Evolutionary conservation across 164 flowering plant species (phyloP).

Genomic region (Liriodendron chinense): DNA sequence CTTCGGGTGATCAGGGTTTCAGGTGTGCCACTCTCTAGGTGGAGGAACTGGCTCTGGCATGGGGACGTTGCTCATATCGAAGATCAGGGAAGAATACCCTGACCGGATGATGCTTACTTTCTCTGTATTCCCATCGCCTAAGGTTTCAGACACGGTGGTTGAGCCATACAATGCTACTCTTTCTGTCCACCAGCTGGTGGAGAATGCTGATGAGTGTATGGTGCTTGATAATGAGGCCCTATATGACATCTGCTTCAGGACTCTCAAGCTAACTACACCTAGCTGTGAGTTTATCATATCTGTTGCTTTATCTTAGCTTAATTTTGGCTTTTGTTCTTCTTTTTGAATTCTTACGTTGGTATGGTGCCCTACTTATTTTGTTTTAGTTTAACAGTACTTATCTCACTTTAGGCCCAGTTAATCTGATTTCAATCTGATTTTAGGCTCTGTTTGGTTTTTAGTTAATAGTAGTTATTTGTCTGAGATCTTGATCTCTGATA

Average conservation of each 20-base stretch:
- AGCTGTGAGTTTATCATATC: no score
- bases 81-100: constrained; percentile 2
- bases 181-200: constrained; percentile 42
- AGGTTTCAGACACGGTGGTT: constrained; percentile 86
- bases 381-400: no score
- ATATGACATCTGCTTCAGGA: background rate
- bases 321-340: no score
- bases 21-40: background rate
- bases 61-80: background rate
- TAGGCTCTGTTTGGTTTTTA: no score
- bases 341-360: no score
- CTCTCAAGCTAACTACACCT: background rate
- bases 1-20: background rate
- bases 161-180: constrained; percentile 90
- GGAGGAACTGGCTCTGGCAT: background rate
- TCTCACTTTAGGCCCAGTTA: no score
- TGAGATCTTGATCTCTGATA: no score
- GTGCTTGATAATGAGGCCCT: background rate
- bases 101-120: constrained; percentile 2
- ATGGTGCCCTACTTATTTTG: no score
- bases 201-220: constrained; percentile 2
- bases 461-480: no score
- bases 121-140: background rate
- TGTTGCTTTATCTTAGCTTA: no score
- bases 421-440: no score